Percentiles rank a stretch among this genome's conserved stretches.
Conservation (phyloP, 75 land plant genomes). For the Ceratopteris richardii region DNA sequence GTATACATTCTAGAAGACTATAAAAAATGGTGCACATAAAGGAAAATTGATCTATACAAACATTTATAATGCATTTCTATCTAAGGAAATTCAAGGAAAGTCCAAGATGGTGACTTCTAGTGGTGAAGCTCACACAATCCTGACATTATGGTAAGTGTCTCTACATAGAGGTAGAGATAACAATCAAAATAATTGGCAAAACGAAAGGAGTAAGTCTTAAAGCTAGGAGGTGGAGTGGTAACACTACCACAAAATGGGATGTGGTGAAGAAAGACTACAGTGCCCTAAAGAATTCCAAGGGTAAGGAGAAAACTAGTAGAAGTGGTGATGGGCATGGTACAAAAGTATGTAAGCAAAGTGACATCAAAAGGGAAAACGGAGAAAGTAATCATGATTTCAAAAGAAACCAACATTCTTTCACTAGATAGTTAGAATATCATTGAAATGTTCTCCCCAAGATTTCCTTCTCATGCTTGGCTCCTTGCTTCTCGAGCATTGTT, state of each 20-base stretch:
- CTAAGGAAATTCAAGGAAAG: too few relatives aligned
- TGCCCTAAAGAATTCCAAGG: too few relatives aligned
- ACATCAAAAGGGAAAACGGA: background rate
- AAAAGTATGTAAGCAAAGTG: background rate
- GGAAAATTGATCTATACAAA: too few relatives aligned
- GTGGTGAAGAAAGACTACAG: background rate
- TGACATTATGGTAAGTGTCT: background rate
- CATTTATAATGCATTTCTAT: too few relatives aligned
- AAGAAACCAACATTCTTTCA: background rate
- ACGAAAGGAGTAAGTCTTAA: background rate
- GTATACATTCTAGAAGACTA: too few relatives aligned
- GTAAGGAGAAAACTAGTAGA: too few relatives aligned
- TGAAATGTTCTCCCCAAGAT: too few relatives aligned
- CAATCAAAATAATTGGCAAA: background rate
- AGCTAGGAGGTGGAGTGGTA: background rate
- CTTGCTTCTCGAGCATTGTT: too few relatives aligned
- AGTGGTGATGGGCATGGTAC: background rate
- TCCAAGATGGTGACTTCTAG: too few relatives aligned
- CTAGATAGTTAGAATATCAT: background rate
- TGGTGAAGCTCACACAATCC: too few relatives aligned
- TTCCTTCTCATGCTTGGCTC: too few relatives aligned
- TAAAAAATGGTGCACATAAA: too few relatives aligned
- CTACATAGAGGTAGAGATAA: background rate
- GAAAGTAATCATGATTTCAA: background rate
- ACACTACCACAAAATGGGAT: background rate